Conservation (phyloP, 768 basidiomycete genomes). For the Peribolospora baueri region DNA sequence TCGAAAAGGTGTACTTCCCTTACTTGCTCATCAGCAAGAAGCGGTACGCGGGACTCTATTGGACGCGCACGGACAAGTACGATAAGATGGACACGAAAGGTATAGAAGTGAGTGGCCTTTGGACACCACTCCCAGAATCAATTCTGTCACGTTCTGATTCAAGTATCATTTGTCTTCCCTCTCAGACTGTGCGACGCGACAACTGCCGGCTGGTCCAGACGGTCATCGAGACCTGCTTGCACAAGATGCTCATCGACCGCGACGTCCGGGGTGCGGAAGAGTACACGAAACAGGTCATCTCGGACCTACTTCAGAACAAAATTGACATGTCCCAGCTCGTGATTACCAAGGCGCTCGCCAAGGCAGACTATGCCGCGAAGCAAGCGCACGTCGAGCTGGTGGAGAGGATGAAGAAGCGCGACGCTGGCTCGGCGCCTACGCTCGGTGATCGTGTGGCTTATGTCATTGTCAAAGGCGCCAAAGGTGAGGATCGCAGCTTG, state of each 20-base stretch:
- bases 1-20: conserved; percentile 97
- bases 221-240: conserved; percentile 89
- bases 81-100: conserved; percentile 99
- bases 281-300: conserved; percentile 84
- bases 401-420: conserved; percentile 81
- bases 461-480: conserved; percentile 89
- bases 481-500: conserved; percentile 30
- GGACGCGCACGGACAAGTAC: conserved; percentile 83
- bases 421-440: conserved; percentile 85
- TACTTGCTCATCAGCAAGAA: conserved; percentile 97
- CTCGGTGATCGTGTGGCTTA: conserved; percentile 96
- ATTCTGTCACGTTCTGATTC: background rate
- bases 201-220: conserved; percentile 97
- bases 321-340: conserved; percentile 98
- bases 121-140: background rate
- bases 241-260: conserved; percentile 89
- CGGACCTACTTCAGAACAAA: conserved; percentile 84
- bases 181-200: conserved; percentile 83
- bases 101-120: conserved; percentile 49
- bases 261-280: conserved; percentile 83
- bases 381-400: conserved; percentile 94
- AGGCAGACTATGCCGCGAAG: conserved; percentile 81
- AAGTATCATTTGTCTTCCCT: background rate
- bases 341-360: conserved; percentile 89
- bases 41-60: conserved; percentile 91